These are phyloP conservation scores for Botrytis elliptica DNA, from an alignment of 2,329 filamentous ascomycete species.

Conservation along the genomic window DNA sequence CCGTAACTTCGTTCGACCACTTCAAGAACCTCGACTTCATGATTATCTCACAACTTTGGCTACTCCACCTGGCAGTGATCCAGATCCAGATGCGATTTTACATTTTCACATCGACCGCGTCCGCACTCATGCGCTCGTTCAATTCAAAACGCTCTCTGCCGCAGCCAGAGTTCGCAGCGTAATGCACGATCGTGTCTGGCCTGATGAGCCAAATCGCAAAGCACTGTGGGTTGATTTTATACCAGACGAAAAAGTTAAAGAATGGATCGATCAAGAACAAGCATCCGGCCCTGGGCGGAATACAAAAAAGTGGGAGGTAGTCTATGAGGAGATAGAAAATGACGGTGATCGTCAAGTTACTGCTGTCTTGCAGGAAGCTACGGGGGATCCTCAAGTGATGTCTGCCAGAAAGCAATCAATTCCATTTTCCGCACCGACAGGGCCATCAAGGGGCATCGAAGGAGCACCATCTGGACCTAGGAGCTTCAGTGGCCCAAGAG, in stretches of 20 bases:
- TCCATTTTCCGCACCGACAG: conserved; percentile 38
- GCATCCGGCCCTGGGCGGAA: conserved; percentile 45
- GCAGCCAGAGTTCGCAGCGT: conserved; percentile 74
- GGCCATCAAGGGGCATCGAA: conserved; percentile 29
- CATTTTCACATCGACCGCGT: conserved; percentile 80
- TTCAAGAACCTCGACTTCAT: conserved; percentile 66
- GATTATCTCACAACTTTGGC: conserved; percentile 70
- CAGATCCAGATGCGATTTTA: conserved; percentile 56
- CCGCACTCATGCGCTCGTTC: conserved; percentile 81
- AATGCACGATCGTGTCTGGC: conserved; percentile 80
- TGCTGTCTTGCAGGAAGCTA: conserved; percentile 55
- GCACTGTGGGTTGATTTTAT: conserved; percentile 87
- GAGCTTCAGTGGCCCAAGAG: conserved; percentile 20
- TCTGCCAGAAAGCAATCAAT: conserved; percentile 26
- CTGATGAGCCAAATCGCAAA: conserved; percentile 80
- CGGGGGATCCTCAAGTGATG: conserved; percentile 4
- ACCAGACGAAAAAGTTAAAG: conserved; percentile 67
- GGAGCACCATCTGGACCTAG: conserved; percentile 39
- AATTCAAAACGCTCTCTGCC: conserved; percentile 65
- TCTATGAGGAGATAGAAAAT: conserved; percentile 60
- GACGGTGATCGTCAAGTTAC: conserved; percentile 54
- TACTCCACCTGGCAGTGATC: conserved; percentile 51
- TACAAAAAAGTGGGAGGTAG: conserved; percentile 65
- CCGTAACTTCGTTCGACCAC: conserved; percentile 82
- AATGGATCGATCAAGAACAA: conserved; percentile 71